phyloP scores from a whole-genome alignment of 2,329 filamentous ascomycete species.

The Zarea fungicola region DNA sequence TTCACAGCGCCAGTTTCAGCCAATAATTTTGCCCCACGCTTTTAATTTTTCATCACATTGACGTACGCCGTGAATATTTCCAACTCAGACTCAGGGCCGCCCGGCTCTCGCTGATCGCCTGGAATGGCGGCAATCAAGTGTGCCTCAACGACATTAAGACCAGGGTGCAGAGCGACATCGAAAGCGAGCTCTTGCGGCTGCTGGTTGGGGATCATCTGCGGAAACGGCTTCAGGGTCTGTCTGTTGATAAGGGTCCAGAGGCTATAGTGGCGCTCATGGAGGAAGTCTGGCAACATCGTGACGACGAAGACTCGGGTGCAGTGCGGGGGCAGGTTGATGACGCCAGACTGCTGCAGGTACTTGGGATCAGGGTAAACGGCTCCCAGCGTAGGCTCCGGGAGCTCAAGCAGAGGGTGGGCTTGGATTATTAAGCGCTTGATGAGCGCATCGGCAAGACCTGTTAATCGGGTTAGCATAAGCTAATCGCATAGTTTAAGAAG shows the following conservation, averaged over 20 bases:
- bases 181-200: conserved; percentile 62
- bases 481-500: not conserved
- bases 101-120: conserved; percentile 50
- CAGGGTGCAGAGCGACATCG: conserved; percentile 65
- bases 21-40: no score
- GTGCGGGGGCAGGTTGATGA: conserved; percentile 61
- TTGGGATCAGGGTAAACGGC: conserved; percentile 60
- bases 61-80: conserved; percentile 75
- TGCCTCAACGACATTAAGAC: conserved; percentile 73
- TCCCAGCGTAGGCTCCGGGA: conserved; percentile 57
- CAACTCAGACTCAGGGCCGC: conserved; percentile 63
- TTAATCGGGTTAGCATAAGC: conserved; percentile 19
- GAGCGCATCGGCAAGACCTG: conserved; percentile 56
- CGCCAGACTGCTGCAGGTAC: conserved; percentile 65
- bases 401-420: conserved; percentile 61
- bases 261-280: conserved; percentile 67
- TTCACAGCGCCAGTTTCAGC: no score
- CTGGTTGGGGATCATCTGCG: conserved; percentile 49
- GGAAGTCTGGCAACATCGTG: conserved; percentile 56
- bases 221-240: conserved; percentile 48
- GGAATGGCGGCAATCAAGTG: conserved; percentile 69
- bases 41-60: conserved; percentile 54
- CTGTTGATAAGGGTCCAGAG: conserved; percentile 69
- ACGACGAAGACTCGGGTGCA: conserved; percentile 68
- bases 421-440: conserved; percentile 61